phyloP scores from a whole-genome alignment of 129 eudicot species.

The Chrysanthemum lavandulifolium region DNA sequence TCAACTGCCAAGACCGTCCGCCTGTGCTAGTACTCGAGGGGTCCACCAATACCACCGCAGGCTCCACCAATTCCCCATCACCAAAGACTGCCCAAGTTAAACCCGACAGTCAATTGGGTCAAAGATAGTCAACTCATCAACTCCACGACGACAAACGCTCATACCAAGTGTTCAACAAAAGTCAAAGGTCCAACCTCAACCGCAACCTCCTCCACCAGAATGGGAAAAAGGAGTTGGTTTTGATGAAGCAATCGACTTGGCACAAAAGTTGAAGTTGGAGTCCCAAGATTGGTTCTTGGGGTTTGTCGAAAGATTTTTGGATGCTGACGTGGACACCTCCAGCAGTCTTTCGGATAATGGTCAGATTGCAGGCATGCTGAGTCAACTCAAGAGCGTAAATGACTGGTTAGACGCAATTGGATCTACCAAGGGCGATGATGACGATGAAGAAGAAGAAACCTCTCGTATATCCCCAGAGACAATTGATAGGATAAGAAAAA shows the following conservation, averaged over 20 bases:
- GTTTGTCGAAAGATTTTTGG: slow-evolving; percentile 85
- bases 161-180: slow-evolving; percentile 32
- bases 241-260: slow-evolving; percentile 65
- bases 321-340: slow-evolving; percentile 72
- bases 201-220: slow-evolving; percentile 48
- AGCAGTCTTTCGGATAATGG: slow-evolving; percentile 69
- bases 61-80: slow-evolving; percentile 33
- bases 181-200: slow-evolving; percentile 42
- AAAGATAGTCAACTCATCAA: slow-evolving; percentile 35
- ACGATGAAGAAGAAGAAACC: slow-evolving; percentile 47
- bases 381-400: slow-evolving; percentile 93
- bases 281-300: slow-evolving; percentile 92
- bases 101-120: slow-evolving; percentile 50
- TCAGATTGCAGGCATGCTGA: slow-evolving; percentile 87
- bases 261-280: slow-evolving; percentile 54
- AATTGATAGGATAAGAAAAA: slow-evolving; percentile 83
- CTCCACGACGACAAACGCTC: slow-evolving; percentile 46
- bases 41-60: slow-evolving; percentile 29
- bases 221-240: slow-evolving; percentile 79
- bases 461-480: slow-evolving; percentile 55
- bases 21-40: slow-evolving; percentile 67
- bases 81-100: slow-evolving; percentile 47
- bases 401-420: slow-evolving; percentile 87
- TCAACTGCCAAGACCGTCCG: slow-evolving; percentile 41
- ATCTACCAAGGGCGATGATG: slow-evolving; percentile 44